Evolutionary conservation across 192 early-diverging fungal genomes (phyloP), one percentile per base, ranked within the genome.

Genomic region (Entophlyctis helioformis): DNA sequence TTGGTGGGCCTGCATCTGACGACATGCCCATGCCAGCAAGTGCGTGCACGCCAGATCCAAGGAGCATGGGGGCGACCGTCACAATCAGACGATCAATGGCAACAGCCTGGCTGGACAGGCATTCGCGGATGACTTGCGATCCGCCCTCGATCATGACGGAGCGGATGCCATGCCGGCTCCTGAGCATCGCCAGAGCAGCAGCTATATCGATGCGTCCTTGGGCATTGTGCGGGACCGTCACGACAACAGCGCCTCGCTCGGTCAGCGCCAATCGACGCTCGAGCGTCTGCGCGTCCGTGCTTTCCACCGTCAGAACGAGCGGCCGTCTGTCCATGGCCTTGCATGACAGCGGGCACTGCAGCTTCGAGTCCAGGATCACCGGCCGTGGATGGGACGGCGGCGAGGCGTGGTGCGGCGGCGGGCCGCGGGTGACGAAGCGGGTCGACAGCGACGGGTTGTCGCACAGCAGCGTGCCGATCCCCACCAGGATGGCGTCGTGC

Each of bases 101-200:
- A 2, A 57, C 33, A 2, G 50, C 49, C 20, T 15, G 23, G 23
- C 42, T 54, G 26, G 39, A 48, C 47, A 89, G 42, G 48, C 83
- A 83, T 5, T 72, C 57, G 5, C 74, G 60, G 36, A 93, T 89
- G 4, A 93, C 61, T 21, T 54, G 56, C 0, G 85, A 79, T 19
- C 89, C 89, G 27, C 90, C 90, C 72, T 94, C 90, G 10, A 94
- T 81, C 90, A 94, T 94, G 26, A 94, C 41, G 2, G 57, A 44
- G 8, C 45, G 29, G 18, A 87, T 72, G 20, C 71, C 59, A 33
- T 53, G 21, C 23, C 37, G 12, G 8, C 12, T 13, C 15, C 13
- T 0, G n/a, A 66, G 46, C 15, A 31, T 21, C 3, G 9, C 4
- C 20, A 69, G 23, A 13, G 48, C 46, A 12, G 22, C 34, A 29